These are phyloP conservation scores for Cinnamomum chago DNA, from an alignment of 164 flowering plant genomes.

Conservation along the genomic window DNA sequence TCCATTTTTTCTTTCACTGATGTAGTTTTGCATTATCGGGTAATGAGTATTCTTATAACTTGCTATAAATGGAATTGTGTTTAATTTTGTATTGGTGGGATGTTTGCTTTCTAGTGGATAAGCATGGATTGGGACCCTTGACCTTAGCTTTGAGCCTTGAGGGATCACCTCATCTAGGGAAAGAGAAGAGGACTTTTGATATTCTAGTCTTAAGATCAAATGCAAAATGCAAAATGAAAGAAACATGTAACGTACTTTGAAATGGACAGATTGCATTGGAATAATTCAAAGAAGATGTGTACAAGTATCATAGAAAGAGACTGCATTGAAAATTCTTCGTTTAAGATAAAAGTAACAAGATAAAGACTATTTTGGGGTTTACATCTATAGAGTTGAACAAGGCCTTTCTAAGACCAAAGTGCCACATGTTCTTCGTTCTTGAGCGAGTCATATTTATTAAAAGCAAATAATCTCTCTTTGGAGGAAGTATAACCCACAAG, in stretches of 20 bases:
- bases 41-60: neutral
- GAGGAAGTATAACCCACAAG: no score
- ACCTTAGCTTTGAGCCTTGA: neutral
- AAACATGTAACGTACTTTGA: neutral
- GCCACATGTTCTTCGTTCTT: neutral
- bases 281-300: neutral
- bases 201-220: neutral
- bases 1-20: neutral
- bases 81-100: neutral
- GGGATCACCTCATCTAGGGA: neutral
- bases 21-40: no score
- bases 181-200: no score
- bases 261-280: neutral
- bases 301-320: neutral
- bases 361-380: no score
- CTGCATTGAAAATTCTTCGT: neutral
- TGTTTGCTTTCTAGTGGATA: neutral
- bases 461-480: no score
- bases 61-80: neutral
- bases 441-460: neutral
- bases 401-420: neutral
- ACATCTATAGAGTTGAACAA: neutral
- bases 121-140: constrained; percentile 2
- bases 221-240: no score
- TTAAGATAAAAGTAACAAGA: neutral